Base-by-base conservation (phyloP, 2,329 filamentous ascomycete genomes). In the Fusarium sp. region DNA sequence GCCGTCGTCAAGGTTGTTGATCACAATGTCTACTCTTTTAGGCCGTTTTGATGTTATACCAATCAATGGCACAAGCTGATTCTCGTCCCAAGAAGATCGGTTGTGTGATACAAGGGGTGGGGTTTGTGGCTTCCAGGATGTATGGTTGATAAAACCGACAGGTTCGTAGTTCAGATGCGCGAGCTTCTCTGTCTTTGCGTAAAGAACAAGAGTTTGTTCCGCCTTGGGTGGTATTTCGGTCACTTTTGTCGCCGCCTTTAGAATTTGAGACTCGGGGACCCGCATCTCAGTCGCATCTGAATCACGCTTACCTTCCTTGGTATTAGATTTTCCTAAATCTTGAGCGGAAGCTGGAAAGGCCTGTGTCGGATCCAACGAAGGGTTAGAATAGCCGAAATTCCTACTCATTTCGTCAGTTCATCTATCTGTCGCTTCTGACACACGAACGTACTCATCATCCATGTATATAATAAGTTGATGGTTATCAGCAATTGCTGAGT, bases 101-200 rank as follows among this genome's bases (percentile, higher is more conserved):
- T 57, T 47, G 8, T 56, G 57, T 4, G 49, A 42, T 2, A 34
- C 2, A 0, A 62, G 36, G 4, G 60, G 36, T 5, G 49, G 57
- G 3, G 5, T 9, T 20, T 62, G 49, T 7, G 47, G 57, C 6
- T 46, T n/a, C 60, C 60, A 62, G 7, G 60, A 62, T 2, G 57
- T 62, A 28, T 62, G 60, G 2, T 62, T 62, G 2, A 62, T 30
- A 6, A 62, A 62, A 3, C 47, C 50, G 6, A 62, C 60, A 9
- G 60, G 60, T 6, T 53, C 36, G 12, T 62, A 62, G 12, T 62
- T 26, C 16, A 62, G n/a, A 11, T 62, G 60, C 4, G 60, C 41
- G 3, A 62, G 57, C 18, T 47, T 62, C 3, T 62, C 60, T 1
- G 23, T 9, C 1, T 62, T 62, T 0, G 18, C 23, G 15, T 62